Percentiles rank a stretch among this genome's conserved stretches.
These are phyloP conservation scores for Salvia splendens DNA, from an alignment of 257 asterid genomes.

Conservation along the genomic window DNA sequence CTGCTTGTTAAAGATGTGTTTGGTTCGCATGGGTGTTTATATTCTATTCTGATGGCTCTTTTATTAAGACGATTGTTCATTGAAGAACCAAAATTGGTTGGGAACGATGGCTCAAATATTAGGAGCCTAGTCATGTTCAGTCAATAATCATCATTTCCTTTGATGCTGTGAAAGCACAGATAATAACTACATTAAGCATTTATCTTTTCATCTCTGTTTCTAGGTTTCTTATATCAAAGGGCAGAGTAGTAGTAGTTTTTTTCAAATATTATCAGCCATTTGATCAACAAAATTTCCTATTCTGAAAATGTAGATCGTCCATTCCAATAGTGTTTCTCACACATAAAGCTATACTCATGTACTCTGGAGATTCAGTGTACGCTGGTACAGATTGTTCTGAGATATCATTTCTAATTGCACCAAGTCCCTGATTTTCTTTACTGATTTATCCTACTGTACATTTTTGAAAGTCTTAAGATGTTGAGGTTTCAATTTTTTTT, in stretches of 20 bases:
- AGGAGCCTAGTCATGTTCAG: background rate
- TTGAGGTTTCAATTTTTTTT: background rate
- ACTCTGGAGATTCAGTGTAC: too few species aligned
- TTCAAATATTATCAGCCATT: too few species aligned
- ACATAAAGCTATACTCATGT: too few species aligned
- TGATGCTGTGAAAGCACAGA: background rate
- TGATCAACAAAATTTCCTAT: too few species aligned
- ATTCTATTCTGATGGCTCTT: slow-evolving; percentile 14
- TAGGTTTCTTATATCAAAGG: background rate
- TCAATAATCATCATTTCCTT: background rate
- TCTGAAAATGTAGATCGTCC: too few species aligned
- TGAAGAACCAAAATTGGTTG: background rate
- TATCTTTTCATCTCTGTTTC: background rate
- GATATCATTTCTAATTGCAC: background rate
- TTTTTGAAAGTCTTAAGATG: background rate
- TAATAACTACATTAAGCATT: background rate
- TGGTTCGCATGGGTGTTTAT: slow-evolving; percentile 14
- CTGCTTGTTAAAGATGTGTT: slow-evolving; percentile 13
- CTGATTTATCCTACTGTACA: background rate
- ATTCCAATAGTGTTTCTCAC: too few species aligned
- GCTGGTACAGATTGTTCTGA: background rate
- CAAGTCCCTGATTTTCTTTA: slow-evolving; percentile 1
- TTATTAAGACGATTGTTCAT: background rate
- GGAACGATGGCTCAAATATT: slow-evolving; percentile 1
- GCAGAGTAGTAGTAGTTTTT: slow-evolving; percentile 1